phyloP scores from a whole-genome alignment of 2,329 filamentous ascomycete species.

The Apiospora malaysiana region DNA sequence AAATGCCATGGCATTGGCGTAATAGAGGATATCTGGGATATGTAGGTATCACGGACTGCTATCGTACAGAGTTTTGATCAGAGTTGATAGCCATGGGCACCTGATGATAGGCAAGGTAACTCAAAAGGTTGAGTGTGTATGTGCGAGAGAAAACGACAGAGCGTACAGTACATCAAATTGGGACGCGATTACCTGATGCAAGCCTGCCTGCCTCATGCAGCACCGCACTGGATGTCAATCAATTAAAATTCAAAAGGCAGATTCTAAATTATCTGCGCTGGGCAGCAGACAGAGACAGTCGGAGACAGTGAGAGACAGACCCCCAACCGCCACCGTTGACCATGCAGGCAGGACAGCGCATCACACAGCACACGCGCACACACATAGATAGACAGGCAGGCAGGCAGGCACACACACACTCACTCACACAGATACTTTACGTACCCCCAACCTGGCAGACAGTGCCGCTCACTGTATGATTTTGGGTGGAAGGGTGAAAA shows the following conservation, averaged over 20 bases:
- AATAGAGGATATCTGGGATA: not conserved
- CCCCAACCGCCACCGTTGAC: conserved; percentile 7
- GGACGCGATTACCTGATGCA: not conserved
- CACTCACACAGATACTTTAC: not conserved
- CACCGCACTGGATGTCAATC: not conserved
- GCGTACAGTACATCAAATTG: not conserved
- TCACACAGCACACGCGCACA: not conserved
- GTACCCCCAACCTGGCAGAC: not conserved
- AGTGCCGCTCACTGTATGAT: conserved; percentile 2
- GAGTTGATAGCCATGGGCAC: conserved; percentile 10
- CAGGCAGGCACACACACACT: not conserved
- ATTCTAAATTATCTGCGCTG: not conserved
- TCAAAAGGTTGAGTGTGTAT: not conserved
- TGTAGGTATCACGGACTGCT: not conserved
- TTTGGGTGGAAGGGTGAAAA: not conserved
- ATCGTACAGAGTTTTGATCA: conserved; percentile 14
- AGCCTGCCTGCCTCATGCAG: not conserved
- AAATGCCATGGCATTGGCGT: not conserved
- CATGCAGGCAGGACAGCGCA: conserved; percentile 14
- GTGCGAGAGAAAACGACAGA: not conserved
- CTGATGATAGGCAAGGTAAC: conserved; percentile 3
- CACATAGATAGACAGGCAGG: not conserved
- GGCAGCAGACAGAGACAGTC: not conserved
- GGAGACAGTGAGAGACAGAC: not conserved
- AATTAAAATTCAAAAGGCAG: not conserved